A percentile compares a stretch with the other conserved stretches of the same genome.
These are phyloP conservation scores for Castanospermum australe DNA, from an alignment of 306 rosid species.

Conservation along the genomic window DNA sequence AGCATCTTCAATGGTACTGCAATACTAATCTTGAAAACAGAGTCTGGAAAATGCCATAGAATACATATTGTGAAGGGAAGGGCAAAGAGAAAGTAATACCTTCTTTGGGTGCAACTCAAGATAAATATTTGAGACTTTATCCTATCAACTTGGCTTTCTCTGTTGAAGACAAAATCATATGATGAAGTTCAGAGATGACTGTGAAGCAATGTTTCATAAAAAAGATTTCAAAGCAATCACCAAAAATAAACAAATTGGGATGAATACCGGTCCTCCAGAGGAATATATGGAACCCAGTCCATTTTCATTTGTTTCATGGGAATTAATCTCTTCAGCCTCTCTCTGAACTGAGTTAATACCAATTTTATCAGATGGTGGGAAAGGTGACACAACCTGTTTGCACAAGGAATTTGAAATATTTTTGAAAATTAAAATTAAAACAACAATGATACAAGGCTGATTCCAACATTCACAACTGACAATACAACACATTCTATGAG, in stretches of 20 bases:
- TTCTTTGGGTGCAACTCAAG: constrained; percentile 89
- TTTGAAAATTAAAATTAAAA: neutral
- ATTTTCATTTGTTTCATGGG: constrained; percentile 98
- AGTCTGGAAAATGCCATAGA: neutral
- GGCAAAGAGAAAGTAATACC: constrained; percentile 39
- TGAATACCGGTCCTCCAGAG: constrained; percentile 53
- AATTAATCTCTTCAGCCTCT: constrained; percentile 81
- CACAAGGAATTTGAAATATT: neutral
- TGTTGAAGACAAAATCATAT: constrained; percentile 39
- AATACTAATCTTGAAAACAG: neutral
- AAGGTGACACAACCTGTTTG: constrained; percentile 72
- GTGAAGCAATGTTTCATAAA: constrained; percentile 4
- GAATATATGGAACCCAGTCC: constrained; percentile 97
- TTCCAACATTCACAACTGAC: neutral
- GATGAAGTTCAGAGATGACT: constrained; percentile 16
- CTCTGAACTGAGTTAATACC: constrained; percentile 93
- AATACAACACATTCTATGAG: neutral
- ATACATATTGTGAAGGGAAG: neutral
- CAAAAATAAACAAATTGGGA: constrained; percentile 14
- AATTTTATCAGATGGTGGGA: constrained; percentile 87
- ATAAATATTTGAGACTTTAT: constrained; percentile 69
- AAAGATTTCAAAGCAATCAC: neutral
- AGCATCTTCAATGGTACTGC: neutral
- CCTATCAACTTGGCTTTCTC: constrained; percentile 68
- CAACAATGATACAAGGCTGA: neutral